Evolutionary conservation across 2,329 filamentous ascomycete species (phyloP), one percentile per base, ranked within the genome.

Genomic region (Pyrenophora tritici-repentis): DNA sequence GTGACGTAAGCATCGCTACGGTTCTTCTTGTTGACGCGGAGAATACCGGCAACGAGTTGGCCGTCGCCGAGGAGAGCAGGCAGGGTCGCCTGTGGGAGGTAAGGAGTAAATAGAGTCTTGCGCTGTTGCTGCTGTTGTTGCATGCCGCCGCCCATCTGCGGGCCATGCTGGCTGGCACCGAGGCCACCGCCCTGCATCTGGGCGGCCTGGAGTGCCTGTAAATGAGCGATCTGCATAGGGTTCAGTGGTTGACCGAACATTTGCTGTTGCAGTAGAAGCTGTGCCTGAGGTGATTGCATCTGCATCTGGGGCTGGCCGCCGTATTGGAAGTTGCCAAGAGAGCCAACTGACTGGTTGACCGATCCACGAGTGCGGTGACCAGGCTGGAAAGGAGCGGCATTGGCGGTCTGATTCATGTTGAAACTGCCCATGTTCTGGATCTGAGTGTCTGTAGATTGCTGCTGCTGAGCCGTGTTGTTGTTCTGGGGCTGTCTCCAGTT

Each of bases 21-120:
- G 77, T 99, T 99, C 83, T 99, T 99, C 82, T 97, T 99, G 84
- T 99, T 99, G 61, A 99, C 94, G 54, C 94, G 90, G 44, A 99
- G 87, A 63, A 97, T 91, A 78, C 94, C 94, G 55, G 93, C 93
- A 47, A 99, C 94, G 50, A 99, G 87, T 75, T 96, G 91, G 14
- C 94, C 94, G 68, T 97, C 91, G 54, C 86, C 87, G 50, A 97
- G 84, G 33, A 99, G 83, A 42, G 92, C 93, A 51, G 94, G 94
- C 16, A 99, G 82, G 51, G 89, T 95, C 6, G 93, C 93, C 74
- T 99, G 94, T 13, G 94, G 93, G 42, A 99, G 84, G 69, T 99
- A 99, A 57, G 94, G 94, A 65, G 94, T 97, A 79, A 99, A 99
- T 17, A 99, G 84, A 1, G 94, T 99, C 83, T 99, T 99, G 71